Evolutionary conservation across 305 asterid species (phyloP).

Genomic region (Fraxinus albicans): DNA sequence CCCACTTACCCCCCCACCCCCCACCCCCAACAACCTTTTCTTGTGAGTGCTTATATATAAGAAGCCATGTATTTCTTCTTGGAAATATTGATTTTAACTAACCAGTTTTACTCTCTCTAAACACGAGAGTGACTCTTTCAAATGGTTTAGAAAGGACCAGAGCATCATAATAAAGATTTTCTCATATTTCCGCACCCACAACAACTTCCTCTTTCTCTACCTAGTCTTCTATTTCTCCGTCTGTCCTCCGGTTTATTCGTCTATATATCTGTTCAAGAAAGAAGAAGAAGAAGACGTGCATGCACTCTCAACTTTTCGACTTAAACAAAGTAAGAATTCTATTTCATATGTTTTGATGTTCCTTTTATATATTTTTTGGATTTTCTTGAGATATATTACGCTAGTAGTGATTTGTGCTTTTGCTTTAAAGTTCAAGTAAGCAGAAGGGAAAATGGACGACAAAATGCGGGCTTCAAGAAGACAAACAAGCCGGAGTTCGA

Average conservation of each 20-base stretch:
- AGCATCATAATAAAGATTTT: not conserved
- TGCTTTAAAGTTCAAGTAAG: constrained; percentile 13
- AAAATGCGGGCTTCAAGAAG: constrained; percentile 32
- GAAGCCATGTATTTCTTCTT: constrained; percentile 2
- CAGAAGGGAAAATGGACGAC: constrained; percentile 34
- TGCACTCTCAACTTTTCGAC: not conserved
- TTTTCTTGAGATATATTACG: not conserved
- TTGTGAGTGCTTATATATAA: constrained; percentile 14
- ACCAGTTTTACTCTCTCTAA: not conserved
- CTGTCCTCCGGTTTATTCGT: not conserved
- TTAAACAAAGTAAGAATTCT: constrained; percentile 5
- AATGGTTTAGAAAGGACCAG: constrained; percentile 7
- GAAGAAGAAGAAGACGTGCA: not conserved
- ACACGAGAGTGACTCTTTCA: constrained; percentile 11
- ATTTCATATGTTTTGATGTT: constrained; percentile 4
- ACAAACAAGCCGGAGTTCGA: constrained; percentile 43
- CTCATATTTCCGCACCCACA: not conserved
- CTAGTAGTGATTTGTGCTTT: not conserved
- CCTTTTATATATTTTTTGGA: too few species aligned
- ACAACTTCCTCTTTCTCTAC: not conserved
- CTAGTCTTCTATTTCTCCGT: not conserved
- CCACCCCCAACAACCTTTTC: not conserved
- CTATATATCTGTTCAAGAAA: not conserved
- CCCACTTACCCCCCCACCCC: not conserved
- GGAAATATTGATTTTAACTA: not conserved